These are phyloP conservation scores for Penicillium ochrochloron DNA, from an alignment of 495 filamentous ascomycete species.

Conservation along the genomic window DNA sequence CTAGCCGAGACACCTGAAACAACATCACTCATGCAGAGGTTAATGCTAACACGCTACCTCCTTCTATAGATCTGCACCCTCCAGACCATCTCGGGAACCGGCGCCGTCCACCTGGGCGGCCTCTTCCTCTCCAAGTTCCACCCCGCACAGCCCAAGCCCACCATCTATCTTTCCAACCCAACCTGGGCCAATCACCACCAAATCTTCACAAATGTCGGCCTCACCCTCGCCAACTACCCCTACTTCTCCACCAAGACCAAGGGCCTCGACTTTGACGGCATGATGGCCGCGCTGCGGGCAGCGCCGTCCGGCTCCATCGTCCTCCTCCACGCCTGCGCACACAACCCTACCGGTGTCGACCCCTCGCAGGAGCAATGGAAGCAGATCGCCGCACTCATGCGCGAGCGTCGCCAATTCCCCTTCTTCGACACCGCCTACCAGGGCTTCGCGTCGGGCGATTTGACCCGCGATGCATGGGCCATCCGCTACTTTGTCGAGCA, in stretches of 20 bases:
- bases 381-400: slow-evolving; percentile 77
- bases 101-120: slow-evolving; percentile 60
- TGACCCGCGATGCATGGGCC: slow-evolving; percentile 83
- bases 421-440: slow-evolving; percentile 99
- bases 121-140: slow-evolving; percentile 62
- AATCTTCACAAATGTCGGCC: slow-evolving; percentile 90
- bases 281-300: slow-evolving; percentile 67
- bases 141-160: slow-evolving; percentile 54
- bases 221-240: slow-evolving; percentile 81
- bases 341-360: slow-evolving; percentile 98
- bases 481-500: slow-evolving; percentile 91
- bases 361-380: slow-evolving; percentile 94
- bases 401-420: slow-evolving; percentile 82
- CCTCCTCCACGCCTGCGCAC: slow-evolving; percentile 94
- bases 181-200: slow-evolving; percentile 99
- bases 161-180: slow-evolving; percentile 87
- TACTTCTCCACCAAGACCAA: slow-evolving; percentile 89
- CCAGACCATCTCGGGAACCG: slow-evolving; percentile 65
- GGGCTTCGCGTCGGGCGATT: slow-evolving; percentile 93
- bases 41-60: slow-evolving; percentile 1
- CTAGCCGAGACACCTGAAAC: background rate
- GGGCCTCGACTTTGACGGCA: slow-evolving; percentile 89
- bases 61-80: slow-evolving; percentile 51
- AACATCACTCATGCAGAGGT: background rate
- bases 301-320: slow-evolving; percentile 82